Evolutionary conservation across 1,139 yeast genomes (phyloP).

Genomic region (Sugiyamaella novakii): DNA sequence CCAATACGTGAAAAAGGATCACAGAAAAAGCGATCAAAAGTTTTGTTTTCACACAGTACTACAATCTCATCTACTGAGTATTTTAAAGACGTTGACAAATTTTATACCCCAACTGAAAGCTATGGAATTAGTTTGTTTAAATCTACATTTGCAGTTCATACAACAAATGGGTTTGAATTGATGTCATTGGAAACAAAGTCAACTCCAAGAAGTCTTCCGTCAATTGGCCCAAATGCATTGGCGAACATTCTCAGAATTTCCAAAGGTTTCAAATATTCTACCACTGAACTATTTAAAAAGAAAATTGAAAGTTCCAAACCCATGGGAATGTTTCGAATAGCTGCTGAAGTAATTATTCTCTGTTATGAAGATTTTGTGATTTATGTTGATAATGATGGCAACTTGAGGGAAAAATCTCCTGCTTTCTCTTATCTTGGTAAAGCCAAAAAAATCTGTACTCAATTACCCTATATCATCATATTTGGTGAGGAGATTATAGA

Average conservation of each 20-base stretch:
- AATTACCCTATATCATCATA: slow-evolving; percentile 61
- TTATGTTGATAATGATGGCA: slow-evolving; percentile 68
- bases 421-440: slow-evolving; percentile 64
- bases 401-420: slow-evolving; percentile 53
- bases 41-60: slow-evolving; percentile 32
- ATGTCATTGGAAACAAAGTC: slow-evolving; percentile 59
- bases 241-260: slow-evolving; percentile 24
- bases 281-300: slow-evolving; percentile 32
- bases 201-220: slow-evolving; percentile 59
- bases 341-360: slow-evolving; percentile 58
- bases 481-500: slow-evolving; percentile 73
- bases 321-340: slow-evolving; percentile 62
- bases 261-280: slow-evolving; percentile 23
- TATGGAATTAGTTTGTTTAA: slow-evolving; percentile 45
- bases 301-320: slow-evolving; percentile 47
- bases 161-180: slow-evolving; percentile 69
- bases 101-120: slow-evolving; percentile 39
- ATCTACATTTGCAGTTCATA: slow-evolving; percentile 59
- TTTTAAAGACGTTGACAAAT: slow-evolving; percentile 43
- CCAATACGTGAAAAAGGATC: slow-evolving; percentile 53
- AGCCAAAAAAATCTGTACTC: slow-evolving; percentile 59
- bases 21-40: slow-evolving; percentile 38
- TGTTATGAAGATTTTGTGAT: slow-evolving; percentile 77
- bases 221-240: slow-evolving; percentile 38
- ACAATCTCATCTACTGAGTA: slow-evolving; percentile 40